phyloP scores from a whole-genome alignment of 805 yeast species.

The Pichia insulana region DNA sequence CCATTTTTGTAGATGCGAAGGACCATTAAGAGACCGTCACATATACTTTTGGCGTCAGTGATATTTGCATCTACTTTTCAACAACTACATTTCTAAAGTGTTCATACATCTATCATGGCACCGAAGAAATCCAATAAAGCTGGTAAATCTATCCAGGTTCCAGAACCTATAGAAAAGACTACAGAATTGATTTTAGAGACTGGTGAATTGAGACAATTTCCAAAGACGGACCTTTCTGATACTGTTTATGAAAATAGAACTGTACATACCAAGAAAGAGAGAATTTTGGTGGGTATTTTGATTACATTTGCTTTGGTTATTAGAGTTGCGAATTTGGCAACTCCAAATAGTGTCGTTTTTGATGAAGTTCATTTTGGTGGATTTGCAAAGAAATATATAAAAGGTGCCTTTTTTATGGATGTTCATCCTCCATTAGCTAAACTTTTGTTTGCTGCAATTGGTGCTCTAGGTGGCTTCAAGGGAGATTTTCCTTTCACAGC shows the following conservation, averaged over 20 bases:
- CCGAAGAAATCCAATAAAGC: slow-evolving; percentile 15
- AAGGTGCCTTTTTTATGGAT: slow-evolving; percentile 69
- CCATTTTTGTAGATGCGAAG: not conserved
- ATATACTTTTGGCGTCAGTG: not conserved
- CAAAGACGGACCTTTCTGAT: slow-evolving; percentile 43
- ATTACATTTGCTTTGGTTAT: slow-evolving; percentile 39
- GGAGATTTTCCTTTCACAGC: slow-evolving; percentile 61
- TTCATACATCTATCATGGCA: slow-evolving; percentile 13
- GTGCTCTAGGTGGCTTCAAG: slow-evolving; percentile 55
- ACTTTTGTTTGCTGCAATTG: slow-evolving; percentile 68
- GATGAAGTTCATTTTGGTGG: slow-evolving; percentile 99
- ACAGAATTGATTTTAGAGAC: slow-evolving; percentile 38
- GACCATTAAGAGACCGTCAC: not conserved
- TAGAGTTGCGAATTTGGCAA: slow-evolving; percentile 51
- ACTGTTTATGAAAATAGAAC: slow-evolving; percentile 34
- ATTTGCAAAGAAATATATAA: slow-evolving; percentile 83
- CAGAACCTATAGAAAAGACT: slow-evolving; percentile 17
- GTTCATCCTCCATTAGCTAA: slow-evolving; percentile 86
- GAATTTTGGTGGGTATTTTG: slow-evolving; percentile 33
- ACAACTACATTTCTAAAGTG: not conserved
- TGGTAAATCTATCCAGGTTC: slow-evolving; percentile 1
- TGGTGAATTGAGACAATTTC: slow-evolving; percentile 47
- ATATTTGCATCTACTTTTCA: not conserved
- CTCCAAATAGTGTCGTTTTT: slow-evolving; percentile 84
- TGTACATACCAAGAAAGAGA: slow-evolving; percentile 31